Evolutionary conservation across 345 rosid genomes (phyloP).

Genomic region (Populus euphratica): DNA sequence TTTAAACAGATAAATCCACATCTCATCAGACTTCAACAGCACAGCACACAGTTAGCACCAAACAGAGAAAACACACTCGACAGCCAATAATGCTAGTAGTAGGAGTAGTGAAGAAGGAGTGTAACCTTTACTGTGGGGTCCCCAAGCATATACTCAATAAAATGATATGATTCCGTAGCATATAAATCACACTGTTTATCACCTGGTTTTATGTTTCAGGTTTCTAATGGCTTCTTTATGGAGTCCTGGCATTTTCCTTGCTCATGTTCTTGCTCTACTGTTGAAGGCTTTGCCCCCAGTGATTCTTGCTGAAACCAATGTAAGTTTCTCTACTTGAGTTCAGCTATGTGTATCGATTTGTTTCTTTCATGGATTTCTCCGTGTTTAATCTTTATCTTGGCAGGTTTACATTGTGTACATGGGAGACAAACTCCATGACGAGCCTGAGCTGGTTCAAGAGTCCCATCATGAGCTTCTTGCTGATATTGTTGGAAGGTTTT

Average conservation of each 20-base stretch:
- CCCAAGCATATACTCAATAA: background rate
- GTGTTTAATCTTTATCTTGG: background rate
- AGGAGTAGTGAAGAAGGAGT: background rate
- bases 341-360: background rate
- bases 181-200: background rate
- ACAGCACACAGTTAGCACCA: background rate
- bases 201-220: background rate
- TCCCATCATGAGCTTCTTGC: slow-evolving; percentile 63
- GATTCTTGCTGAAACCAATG: background rate
- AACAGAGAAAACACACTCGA: background rate
- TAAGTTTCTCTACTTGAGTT: background rate
- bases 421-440: slow-evolving; percentile 48
- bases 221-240: background rate
- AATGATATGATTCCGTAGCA: background rate
- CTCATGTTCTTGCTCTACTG: background rate
- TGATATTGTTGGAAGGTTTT: slow-evolving; percentile 54
- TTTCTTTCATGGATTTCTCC: background rate
- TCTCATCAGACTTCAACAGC: background rate
- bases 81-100: background rate
- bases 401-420: slow-evolving; percentile 65
- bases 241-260: background rate
- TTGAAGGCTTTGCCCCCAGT: background rate
- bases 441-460: slow-evolving; percentile 37
- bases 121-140: background rate
- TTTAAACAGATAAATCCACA: background rate